Conservation (phyloP, 2,329 filamentous ascomycete genomes). For the Amauroascus niger region DNA sequence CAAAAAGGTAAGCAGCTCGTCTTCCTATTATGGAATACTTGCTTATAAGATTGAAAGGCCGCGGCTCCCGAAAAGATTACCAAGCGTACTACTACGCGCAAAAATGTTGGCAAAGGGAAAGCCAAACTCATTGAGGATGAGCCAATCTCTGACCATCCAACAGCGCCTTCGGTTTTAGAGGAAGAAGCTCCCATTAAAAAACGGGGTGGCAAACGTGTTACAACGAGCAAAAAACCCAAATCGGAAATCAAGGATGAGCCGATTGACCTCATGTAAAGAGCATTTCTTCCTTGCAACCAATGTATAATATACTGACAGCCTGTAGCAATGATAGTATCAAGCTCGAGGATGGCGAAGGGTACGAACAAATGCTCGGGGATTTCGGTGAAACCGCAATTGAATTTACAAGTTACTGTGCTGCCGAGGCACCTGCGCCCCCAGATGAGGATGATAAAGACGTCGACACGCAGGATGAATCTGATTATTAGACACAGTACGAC, state of each 20-base stretch:
- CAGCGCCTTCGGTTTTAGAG: background rate
- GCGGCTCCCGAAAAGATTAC: conserved; percentile 14
- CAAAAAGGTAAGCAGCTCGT: conserved; percentile 9
- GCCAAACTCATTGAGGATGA: conserved; percentile 8
- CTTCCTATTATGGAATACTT: background rate
- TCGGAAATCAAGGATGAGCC: background rate
- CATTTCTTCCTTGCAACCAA: background rate
- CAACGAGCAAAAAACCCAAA: conserved; percentile 6
- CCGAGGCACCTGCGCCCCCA: background rate
- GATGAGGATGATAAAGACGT: background rate
- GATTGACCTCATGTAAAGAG: conserved; percentile 5
- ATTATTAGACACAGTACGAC: background rate
- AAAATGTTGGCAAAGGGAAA: conserved; percentile 14
- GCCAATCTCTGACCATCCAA: background rate
- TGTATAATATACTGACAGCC: background rate
- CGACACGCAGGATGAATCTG: background rate
- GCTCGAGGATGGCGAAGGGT: conserved; percentile 6
- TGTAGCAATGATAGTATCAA: conserved; percentile 9
- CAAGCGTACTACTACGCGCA: conserved; percentile 14
- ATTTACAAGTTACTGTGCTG: conserved; percentile 13
- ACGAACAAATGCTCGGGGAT: conserved; percentile 1
- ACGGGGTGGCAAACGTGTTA: conserved; percentile 1
- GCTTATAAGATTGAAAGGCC: conserved; percentile 5
- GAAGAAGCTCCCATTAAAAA: background rate
- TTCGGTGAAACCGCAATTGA: conserved; percentile 15